Evolutionary conservation across 129 eudicot species (phyloP).

Genomic region (Pulicaria dysenterica): DNA sequence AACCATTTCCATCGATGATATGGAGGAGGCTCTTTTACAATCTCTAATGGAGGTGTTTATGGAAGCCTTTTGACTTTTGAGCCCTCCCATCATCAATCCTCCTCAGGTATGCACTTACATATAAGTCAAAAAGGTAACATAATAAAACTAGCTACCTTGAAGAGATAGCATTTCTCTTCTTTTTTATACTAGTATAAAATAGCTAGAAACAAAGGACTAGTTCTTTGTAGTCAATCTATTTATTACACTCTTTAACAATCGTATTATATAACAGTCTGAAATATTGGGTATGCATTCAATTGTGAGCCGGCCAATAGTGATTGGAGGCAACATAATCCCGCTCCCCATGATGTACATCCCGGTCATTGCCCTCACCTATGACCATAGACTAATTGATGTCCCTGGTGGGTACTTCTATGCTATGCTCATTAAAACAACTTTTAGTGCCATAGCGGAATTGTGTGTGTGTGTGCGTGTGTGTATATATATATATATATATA

Average conservation of each 20-base stretch:
- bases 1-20: background rate
- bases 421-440: too few relatives aligned
- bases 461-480: too few relatives aligned
- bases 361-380: background rate
- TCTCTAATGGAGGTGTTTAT: conserved; percentile 8
- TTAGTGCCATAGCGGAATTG: too few relatives aligned
- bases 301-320: conserved; percentile 1
- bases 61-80: conserved; percentile 17
- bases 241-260: too few relatives aligned
- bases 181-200: too few relatives aligned
- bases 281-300: conserved; percentile 10
- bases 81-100: conserved; percentile 9
- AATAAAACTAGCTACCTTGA: too few relatives aligned
- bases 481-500: too few relatives aligned
- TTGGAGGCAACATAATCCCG: background rate
- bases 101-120: background rate
- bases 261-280: background rate
- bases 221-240: too few relatives aligned
- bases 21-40: conserved; percentile 9
- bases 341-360: conserved; percentile 1
- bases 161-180: too few relatives aligned
- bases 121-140: background rate
- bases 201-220: too few relatives aligned
- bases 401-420: too few relatives aligned
- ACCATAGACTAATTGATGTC: background rate